phyloP scores from a whole-genome alignment of 2,329 filamentous ascomycete species.

The Calcarisporium arbuscula region DNA sequence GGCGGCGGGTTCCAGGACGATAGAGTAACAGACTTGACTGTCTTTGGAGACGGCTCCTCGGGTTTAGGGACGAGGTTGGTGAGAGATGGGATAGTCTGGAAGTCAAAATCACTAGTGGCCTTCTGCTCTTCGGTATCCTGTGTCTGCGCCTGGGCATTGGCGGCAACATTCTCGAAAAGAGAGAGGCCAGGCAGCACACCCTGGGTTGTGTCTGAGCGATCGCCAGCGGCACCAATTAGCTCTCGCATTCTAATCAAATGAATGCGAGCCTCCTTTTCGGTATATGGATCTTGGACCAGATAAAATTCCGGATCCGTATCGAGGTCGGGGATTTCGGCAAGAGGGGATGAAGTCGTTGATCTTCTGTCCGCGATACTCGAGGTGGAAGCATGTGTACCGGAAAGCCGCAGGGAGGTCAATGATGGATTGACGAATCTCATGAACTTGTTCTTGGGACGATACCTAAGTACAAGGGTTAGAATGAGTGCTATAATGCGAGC shows the following conservation, averaged over 20 bases:
- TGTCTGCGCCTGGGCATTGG: conserved; percentile 35
- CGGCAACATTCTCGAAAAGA: conserved; percentile 72
- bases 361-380: conserved; percentile 80
- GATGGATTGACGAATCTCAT: conserved; percentile 94
- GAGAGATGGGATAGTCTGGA: conserved; percentile 62
- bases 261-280: conserved; percentile 94
- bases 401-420: conserved; percentile 90
- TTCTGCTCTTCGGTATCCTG: conserved; percentile 24
- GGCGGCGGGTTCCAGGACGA: conserved; percentile 97
- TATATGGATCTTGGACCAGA: conserved; percentile 91
- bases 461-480: conserved; percentile 46
- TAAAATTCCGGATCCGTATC: conserved; percentile 70
- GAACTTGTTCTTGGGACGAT: conserved; percentile 89
- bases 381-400: conserved; percentile 97
- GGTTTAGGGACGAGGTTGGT: conserved; percentile 64
- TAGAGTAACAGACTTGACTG: conserved; percentile 79
- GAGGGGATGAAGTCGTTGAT: conserved; percentile 93
- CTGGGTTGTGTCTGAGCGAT: conserved; percentile 80
- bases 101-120: conserved; percentile 65
- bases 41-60: conserved; percentile 71
- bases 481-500: neutral
- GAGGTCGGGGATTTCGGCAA: conserved; percentile 81
- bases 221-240: conserved; percentile 83
- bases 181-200: conserved; percentile 81
- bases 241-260: conserved; percentile 88